These are phyloP conservation scores for Microthlaspi erraticum DNA, from an alignment of 345 rosid species.

Conservation along the genomic window DNA sequence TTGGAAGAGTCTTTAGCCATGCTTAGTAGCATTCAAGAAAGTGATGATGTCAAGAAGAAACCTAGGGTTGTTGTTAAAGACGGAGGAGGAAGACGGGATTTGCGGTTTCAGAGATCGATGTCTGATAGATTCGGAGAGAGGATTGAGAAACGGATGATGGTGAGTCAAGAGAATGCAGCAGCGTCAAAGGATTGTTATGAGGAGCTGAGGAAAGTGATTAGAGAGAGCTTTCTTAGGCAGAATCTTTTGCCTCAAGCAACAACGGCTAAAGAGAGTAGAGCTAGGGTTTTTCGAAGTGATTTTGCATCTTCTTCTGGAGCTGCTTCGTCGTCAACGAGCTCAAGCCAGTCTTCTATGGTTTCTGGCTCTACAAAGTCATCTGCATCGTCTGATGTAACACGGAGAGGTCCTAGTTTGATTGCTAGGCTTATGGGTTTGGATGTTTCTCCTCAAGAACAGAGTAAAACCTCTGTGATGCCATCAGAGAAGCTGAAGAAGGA, in stretches of 20 bases:
- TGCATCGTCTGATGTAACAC: slow-evolving; percentile 41
- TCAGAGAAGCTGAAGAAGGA: slow-evolving; percentile 38
- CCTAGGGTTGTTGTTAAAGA: slow-evolving; percentile 45
- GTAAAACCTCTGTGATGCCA: slow-evolving; percentile 34
- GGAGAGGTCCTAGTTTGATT: slow-evolving; percentile 59
- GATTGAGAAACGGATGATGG: slow-evolving; percentile 31
- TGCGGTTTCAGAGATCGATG: slow-evolving; percentile 45
- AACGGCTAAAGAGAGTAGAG: slow-evolving; percentile 32
- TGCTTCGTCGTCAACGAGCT: slow-evolving; percentile 62
- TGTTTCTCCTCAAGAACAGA: slow-evolving; percentile 54
- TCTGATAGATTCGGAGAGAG: slow-evolving; percentile 49
- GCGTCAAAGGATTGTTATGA: slow-evolving; percentile 61
- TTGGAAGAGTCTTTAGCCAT: slow-evolving; percentile 80
- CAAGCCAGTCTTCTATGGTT: slow-evolving; percentile 59
- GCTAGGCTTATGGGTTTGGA: slow-evolving; percentile 97
- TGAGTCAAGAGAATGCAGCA: slow-evolving; percentile 50
- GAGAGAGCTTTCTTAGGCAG: slow-evolving; percentile 66
- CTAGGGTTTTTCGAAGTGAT: slow-evolving; percentile 38
- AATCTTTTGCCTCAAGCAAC: slow-evolving; percentile 50
- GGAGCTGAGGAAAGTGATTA: slow-evolving; percentile 64
- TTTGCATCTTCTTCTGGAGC: slow-evolving; percentile 53
- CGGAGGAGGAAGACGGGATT: slow-evolving; percentile 44
- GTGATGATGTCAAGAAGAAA: slow-evolving; percentile 63
- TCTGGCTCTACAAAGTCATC: slow-evolving; percentile 50
- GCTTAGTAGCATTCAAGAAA: slow-evolving; percentile 83